These are phyloP conservation scores for Coprinopsis sp. DNA, from an alignment of 768 basidiomycete species.

Conservation along the genomic window DNA sequence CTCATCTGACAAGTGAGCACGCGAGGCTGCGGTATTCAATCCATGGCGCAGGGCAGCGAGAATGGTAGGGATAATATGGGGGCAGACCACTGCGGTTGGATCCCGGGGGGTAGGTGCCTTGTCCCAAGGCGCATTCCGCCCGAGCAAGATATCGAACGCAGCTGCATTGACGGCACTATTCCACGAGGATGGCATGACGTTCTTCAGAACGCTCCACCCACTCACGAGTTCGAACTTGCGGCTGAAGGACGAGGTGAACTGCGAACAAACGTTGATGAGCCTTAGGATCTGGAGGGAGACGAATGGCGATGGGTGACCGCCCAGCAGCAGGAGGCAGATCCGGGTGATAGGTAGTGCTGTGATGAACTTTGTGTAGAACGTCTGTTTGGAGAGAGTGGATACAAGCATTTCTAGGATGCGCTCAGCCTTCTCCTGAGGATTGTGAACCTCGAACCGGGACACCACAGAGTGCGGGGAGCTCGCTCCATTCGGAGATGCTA, in stretches of 20 bases:
- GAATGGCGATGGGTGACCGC: conserved; percentile 60
- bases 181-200: conserved; percentile 68
- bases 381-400: conserved; percentile 50
- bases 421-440: conserved; percentile 57
- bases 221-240: conserved; percentile 82
- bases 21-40: conserved; percentile 36
- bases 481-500: conserved; percentile 19
- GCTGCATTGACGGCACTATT: conserved; percentile 58
- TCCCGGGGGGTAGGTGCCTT: conserved; percentile 6
- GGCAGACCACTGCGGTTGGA: conserved; percentile 44
- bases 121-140: conserved; percentile 23
- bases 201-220: conserved; percentile 76
- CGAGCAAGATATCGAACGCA: conserved; percentile 67
- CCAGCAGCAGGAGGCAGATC: conserved; percentile 74
- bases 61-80: conserved; percentile 69
- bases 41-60: conserved; percentile 63
- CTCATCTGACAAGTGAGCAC: conserved; percentile 26
- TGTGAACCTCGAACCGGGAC: conserved; percentile 47
- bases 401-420: conserved; percentile 64
- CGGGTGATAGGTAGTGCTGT: conserved; percentile 72
- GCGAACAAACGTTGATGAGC: conserved; percentile 54
- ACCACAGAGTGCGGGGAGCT: conserved; percentile 54
- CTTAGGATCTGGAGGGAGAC: conserved; percentile 57
- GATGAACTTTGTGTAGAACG: conserved; percentile 66
- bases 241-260: conserved; percentile 56